Evolutionary conservation across 306 rosid species (phyloP).

Genomic region (Cicer bijugum): DNA sequence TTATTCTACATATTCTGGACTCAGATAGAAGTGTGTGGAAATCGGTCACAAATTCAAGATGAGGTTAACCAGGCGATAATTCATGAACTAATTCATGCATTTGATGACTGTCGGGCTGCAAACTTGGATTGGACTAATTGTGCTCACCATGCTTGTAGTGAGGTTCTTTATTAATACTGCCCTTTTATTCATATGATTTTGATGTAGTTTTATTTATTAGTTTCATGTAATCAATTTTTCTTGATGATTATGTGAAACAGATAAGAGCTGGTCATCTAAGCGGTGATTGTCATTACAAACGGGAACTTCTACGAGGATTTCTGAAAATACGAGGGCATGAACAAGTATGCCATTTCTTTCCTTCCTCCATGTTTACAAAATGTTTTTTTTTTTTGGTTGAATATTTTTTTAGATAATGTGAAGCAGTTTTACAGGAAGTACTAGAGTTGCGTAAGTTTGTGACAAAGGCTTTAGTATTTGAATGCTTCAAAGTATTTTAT

Average conservation of each 20-base stretch:
- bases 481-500: neutral
- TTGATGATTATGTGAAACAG: slow-evolving; percentile 52
- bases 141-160: slow-evolving; percentile 96
- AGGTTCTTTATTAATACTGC: slow-evolving; percentile 51
- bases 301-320: slow-evolving; percentile 73
- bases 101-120: slow-evolving; percentile 79
- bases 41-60: slow-evolving; percentile 65
- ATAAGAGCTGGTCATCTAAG: slow-evolving; percentile 89
- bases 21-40: slow-evolving; percentile 77
- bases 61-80: slow-evolving; percentile 77
- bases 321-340: slow-evolving; percentile 75
- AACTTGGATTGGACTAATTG: slow-evolving; percentile 83
- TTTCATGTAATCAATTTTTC: slow-evolving; percentile 3
- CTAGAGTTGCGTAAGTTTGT: slow-evolving; percentile 13
- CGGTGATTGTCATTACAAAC: slow-evolving; percentile 92
- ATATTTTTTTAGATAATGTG: slow-evolving; percentile 16
- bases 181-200: neutral
- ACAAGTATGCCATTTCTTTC: slow-evolving; percentile 59
- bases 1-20: slow-evolving; percentile 34
- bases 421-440: neutral
- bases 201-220: neutral
- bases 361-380: neutral
- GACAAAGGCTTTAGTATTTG: neutral
- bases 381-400: slow-evolving; percentile 18
- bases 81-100: slow-evolving; percentile 92